These are phyloP conservation scores for Sextonia rubra DNA, from an alignment of 164 flowering plant species.

Conservation along the genomic window DNA sequence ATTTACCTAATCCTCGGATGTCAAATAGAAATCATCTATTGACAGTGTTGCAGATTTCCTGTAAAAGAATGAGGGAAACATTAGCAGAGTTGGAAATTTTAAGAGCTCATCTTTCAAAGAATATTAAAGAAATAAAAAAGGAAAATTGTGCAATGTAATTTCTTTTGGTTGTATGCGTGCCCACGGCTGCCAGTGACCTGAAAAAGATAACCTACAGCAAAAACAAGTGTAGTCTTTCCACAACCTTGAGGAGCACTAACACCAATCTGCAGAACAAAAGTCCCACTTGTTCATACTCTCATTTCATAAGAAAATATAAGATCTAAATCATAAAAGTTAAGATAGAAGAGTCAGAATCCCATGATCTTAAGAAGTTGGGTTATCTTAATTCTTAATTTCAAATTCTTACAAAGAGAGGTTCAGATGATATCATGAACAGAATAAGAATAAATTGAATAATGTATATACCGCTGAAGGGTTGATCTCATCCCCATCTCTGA, in stretches of 20 bases:
- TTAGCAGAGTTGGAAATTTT: no score
- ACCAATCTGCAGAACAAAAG: slow-evolving; percentile 64
- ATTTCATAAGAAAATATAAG: background rate
- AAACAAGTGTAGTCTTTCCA: slow-evolving; percentile 96
- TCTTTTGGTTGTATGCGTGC: slow-evolving; percentile 33
- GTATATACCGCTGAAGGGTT: slow-evolving; percentile 84
- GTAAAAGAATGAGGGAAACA: background rate
- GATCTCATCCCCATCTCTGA: slow-evolving; percentile 63
- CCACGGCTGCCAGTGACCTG: slow-evolving; percentile 53
- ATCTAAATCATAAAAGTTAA: no score
- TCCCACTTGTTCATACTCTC: background rate
- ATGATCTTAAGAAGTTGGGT: no score
- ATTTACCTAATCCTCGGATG: slow-evolving; percentile 79
- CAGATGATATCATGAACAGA: background rate
- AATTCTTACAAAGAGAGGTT: background rate
- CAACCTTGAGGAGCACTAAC: slow-evolving; percentile 99
- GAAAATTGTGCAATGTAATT: background rate
- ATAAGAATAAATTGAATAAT: background rate
- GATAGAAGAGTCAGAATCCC: no score
- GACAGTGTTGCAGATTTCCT: slow-evolving; percentile 83
- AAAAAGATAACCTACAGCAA: slow-evolving; percentile 80
- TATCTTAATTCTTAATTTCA: no score
- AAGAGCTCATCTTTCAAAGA: background rate
- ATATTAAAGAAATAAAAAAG: background rate
- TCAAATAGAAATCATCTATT: no score